Base-by-base conservation (phyloP, 2,329 filamentous ascomycete genomes). In the Neofusicoccum sp. region DNA sequence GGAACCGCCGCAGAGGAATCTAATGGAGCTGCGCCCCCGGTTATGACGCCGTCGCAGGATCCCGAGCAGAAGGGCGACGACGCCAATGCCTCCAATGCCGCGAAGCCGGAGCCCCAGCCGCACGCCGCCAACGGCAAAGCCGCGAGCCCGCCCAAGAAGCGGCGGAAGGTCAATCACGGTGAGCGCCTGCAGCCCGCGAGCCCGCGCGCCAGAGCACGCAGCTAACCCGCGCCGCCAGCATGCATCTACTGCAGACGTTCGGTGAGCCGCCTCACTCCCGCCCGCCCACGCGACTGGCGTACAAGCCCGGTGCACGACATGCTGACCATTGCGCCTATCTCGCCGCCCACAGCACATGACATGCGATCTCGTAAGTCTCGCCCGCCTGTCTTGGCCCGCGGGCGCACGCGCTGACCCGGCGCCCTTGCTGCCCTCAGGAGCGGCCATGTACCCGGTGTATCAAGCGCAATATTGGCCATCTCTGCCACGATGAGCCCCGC, bases 401-500 rank as follows among this genome's bases (percentile, higher is more conserved):
- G 66, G 59, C 41, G 62, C 70, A 73, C 68, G 72, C 67, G 68
- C 76, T 78, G 68, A 78, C 74, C 44, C 44, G 49, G 52, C 61
- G 36, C 71, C 65, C 67, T 69, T 71, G 69, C 74, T 73, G 71
- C 68, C 50, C 36, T 50, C 78, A 96, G 92, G 92, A 96, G 82
- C 89, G 95, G 76, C 95, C 95, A 73, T 99, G 95, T 85, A 94
- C 92, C 72, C 87, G 95, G 80, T 99, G 95, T 83, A 92, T 98
- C 80, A 99, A 98, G 81, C 89, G 95, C 74, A 97, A 97, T 80
- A 99, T 99, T 77, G 95, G 94, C 72, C 95, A 99, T 79, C 85
- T 99, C 69, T 99, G 95, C 79, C 95, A 97, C 81, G 95, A 99
- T 79, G 95, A 98, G 79, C 94, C 93, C 69, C 89, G 94, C 77